Conservation (phyloP, 2,329 filamentous ascomycete species). For the Onygenales sp. region DNA sequence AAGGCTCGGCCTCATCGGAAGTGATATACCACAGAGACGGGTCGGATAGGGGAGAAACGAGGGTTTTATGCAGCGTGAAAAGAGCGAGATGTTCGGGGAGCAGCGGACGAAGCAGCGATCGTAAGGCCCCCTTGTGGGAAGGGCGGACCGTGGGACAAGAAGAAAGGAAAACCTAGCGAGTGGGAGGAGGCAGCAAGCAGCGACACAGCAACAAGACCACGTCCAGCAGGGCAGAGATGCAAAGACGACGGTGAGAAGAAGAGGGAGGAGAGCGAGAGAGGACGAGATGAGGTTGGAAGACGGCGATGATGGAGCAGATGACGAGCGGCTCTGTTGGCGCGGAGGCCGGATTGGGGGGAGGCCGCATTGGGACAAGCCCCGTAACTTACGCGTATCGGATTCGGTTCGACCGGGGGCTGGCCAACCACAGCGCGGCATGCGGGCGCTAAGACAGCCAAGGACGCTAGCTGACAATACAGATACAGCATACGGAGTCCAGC, state of each 20-base stretch:
- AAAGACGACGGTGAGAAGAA: background rate
- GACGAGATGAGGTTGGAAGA: background rate
- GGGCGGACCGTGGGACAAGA: slow-evolving; percentile 11
- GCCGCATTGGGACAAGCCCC: too few species aligned
- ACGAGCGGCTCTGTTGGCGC: too few species aligned
- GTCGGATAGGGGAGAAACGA: background rate
- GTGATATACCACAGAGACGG: background rate
- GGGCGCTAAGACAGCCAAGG: too few species aligned
- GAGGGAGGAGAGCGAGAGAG: background rate
- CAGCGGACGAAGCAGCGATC: background rate
- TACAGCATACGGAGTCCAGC: too few species aligned
- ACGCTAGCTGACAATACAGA: too few species aligned
- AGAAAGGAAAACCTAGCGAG: slow-evolving; percentile 7
- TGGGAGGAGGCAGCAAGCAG: background rate
- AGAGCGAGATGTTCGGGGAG: background rate
- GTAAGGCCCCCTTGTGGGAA: background rate
- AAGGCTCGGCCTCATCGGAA: background rate
- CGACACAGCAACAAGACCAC: background rate
- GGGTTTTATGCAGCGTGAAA: background rate
- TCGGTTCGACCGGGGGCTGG: too few species aligned
- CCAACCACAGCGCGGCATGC: too few species aligned
- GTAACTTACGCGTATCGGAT: too few species aligned
- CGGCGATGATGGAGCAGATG: background rate
- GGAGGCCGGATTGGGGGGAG: too few species aligned
- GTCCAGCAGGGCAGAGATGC: background rate